Evolutionary conservation across 306 rosid genomes (phyloP), one percentile per base, ranked within the genome.

Genomic region (Glycine tomentella): DNA sequence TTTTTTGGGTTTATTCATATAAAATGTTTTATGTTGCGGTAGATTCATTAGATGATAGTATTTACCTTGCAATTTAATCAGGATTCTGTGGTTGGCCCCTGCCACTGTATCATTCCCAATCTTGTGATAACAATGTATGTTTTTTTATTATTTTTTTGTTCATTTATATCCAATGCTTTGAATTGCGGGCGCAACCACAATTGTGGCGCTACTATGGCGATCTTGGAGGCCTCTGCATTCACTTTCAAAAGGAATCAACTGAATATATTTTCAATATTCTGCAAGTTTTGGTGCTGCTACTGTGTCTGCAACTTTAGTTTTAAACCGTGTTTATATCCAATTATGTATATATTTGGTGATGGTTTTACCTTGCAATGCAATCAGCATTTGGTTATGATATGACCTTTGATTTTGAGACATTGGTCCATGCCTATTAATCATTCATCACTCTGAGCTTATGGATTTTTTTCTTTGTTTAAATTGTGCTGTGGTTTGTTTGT

Each of bases 401-500:
- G 6, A 20, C 36, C 11, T 69, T 79, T 4, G 33, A 2, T 16
- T 36, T 67, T 10, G 2, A 11, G 44, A 52, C 67, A 5, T 36
- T 67, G 45, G 45, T 45, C 38, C 20, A 17, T 38, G 51, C 6
- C 20, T 36, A 13, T 36, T 64, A 38, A 36, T 36, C 48, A 64
- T 64, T 57, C 15, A 46, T 53, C 14, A 69, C 48, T 83, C 10
- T 17, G 20, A 46, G 11, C 25, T 25, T 48, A 64, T 77, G 66
- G 49, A 10, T 48, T 9, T 62, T 16, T 78, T 34, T 3, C n/a
- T 69, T 5, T 62, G 5, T 33, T 9, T n/a, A 58, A 46, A 46
- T 46, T 49, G 25, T 31, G 20, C 36, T 42, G 38, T 72, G 8
- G 48, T 40, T 87, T 74, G 14, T 75, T 72, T 36, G 80, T 7